Base-by-base conservation (phyloP, 192 early-diverging fungal species). In the Coemansia sp. region DNA sequence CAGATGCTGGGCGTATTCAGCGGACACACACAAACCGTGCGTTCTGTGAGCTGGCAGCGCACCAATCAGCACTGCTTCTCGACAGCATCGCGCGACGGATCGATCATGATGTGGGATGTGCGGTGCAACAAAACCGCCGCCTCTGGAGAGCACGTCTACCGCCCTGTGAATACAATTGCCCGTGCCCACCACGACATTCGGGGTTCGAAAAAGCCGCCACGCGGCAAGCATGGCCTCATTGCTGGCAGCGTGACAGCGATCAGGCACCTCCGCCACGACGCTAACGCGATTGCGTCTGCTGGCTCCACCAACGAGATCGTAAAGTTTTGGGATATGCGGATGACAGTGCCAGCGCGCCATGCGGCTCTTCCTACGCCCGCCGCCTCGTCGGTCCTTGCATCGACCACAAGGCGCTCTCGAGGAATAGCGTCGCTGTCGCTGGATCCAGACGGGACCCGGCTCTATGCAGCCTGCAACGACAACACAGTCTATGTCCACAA, bases 321-420 rank as follows among this genome's bases (percentile, higher is more conserved):
- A 35, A 93, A 91, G 73, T 85, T 90, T 38, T 96, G 94, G 94
- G 94, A 96, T 69, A 78, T 91, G 60, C 75, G 94, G 8, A 85
- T 71, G 63, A 78, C 48, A 26, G 78, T 65, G 20, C 79, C 73
- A 52, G 69, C 80, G 41, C 68, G 73, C 36, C 66, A 73, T 18
- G 55, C 78, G 33, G 74, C 69, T 51, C 72, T 74, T 43, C 89
- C 86, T 2, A 59, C 60, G 14, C 88, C 72, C 14, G 64, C 62
- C 30, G 71, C 68, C 26, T 72, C 69, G 21, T 84, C 81, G 56
- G 71, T 53, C 64, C 84, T n/a, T 66, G 62, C 41, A 72, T 77
- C 56, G 63, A 71, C 41, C 76, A 63, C 38, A 24, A 66, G 4
- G 53, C 69, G 70, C 38, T 60, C 74, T 23, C 71, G 71, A 56